These are phyloP conservation scores for Podila horticola DNA, from an alignment of 192 early-diverging fungal genomes.

Conservation along the genomic window DNA sequence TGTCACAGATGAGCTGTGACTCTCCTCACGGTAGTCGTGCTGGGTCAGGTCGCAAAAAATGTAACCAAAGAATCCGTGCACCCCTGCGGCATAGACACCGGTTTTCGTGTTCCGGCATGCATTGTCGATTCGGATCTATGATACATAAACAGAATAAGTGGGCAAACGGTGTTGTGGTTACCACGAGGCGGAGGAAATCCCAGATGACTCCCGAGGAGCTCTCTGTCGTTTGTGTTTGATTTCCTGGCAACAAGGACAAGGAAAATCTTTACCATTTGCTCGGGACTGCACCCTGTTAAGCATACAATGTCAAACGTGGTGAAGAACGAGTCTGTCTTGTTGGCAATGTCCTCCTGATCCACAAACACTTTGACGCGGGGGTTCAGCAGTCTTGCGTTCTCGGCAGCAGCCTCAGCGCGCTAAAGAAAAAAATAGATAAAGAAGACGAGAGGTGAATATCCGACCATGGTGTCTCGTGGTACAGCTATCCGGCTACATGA, in stretches of 20 bases:
- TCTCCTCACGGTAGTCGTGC: constrained; percentile 71
- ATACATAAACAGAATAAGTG: constrained; percentile 5
- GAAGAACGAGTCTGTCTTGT: constrained; percentile 64
- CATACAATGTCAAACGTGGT: constrained; percentile 77
- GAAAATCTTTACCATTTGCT: constrained; percentile 49
- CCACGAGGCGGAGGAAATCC: not conserved
- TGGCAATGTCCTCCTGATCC: constrained; percentile 53
- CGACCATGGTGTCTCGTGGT: not conserved
- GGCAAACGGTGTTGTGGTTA: too few relatives aligned
- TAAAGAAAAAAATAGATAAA: constrained; percentile 29
- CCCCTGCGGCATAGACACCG: constrained; percentile 74
- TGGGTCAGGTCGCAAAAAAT: constrained; percentile 84
- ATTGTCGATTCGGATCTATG: constrained; percentile 64
- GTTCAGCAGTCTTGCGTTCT: constrained; percentile 77
- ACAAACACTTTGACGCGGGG: constrained; percentile 79
- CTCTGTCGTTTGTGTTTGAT: not conserved
- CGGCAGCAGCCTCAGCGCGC: constrained; percentile 72
- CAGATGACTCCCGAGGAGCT: too few relatives aligned
- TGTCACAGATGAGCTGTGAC: constrained; percentile 8
- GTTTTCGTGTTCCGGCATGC: constrained; percentile 68
- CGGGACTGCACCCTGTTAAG: constrained; percentile 56
- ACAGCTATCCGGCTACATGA: not conserved
- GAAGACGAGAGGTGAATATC: constrained; percentile 16
- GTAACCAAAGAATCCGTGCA: constrained; percentile 83
- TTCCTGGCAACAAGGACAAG: not conserved